Conservation (phyloP, 192 early-diverging fungal species). For the Glomus cerebriforme region DNA sequence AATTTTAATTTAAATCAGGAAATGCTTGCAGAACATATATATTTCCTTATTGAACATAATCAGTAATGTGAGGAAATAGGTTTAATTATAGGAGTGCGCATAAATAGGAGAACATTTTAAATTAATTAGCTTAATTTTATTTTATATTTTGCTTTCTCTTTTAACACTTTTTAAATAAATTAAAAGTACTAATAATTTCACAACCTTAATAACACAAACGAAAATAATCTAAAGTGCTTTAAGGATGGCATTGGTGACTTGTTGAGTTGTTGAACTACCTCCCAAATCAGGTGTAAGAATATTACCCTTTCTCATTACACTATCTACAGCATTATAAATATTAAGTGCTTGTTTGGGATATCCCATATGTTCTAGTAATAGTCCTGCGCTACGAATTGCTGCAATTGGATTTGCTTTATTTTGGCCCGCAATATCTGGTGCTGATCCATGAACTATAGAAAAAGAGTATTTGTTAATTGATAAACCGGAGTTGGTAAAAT, state of each 20-base stretch:
- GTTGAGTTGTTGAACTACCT: slow-evolving; percentile 78
- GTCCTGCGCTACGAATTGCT: slow-evolving; percentile 89
- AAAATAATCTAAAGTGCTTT: slow-evolving; percentile 54
- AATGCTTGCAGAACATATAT: too few species aligned
- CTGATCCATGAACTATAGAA: slow-evolving; percentile 83
- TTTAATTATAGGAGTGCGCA: too few species aligned
- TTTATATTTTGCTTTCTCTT: not conserved
- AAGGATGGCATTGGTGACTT: slow-evolving; percentile 83
- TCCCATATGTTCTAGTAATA: slow-evolving; percentile 89
- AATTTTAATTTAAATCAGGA: too few species aligned
- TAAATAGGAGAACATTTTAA: not conserved
- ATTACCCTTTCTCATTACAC: slow-evolving; percentile 62
- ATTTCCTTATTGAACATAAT: too few species aligned
- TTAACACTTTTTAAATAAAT: too few species aligned
- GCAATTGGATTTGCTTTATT: slow-evolving; percentile 97
- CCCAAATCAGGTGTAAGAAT: slow-evolving; percentile 88
- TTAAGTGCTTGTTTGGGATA: slow-evolving; percentile 67
- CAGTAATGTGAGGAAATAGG: too few species aligned
- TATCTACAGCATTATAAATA: slow-evolving; percentile 87
- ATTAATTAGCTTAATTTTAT: not conserved
- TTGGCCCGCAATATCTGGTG: slow-evolving; percentile 97
- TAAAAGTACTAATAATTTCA: too few species aligned
- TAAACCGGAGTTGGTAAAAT: too few species aligned
- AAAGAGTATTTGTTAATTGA: not conserved
- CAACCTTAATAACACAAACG: not conserved